phyloP scores from a whole-genome alignment of 805 yeast genomes.

The Cyberlindnera petersonii region DNA sequence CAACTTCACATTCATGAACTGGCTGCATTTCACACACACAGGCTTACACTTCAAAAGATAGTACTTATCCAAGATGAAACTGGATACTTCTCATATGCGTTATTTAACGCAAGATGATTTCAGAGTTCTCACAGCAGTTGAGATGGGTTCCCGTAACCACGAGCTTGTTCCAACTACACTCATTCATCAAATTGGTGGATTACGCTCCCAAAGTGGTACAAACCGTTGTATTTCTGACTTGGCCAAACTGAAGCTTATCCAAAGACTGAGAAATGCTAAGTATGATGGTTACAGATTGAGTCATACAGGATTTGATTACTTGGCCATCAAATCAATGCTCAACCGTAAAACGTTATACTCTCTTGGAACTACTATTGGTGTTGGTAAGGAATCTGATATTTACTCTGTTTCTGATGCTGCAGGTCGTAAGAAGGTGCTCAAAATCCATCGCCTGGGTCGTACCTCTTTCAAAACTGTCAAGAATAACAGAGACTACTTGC shows the following conservation, averaged over 20 bases:
- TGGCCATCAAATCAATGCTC: conserved; percentile 82
- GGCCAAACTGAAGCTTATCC: conserved; percentile 78
- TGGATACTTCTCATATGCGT: conserved; percentile 91
- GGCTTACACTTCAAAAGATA: too few relatives aligned
- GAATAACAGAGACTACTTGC: conserved; percentile 88
- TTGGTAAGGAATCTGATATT: conserved; percentile 96
- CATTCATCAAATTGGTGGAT: conserved; percentile 75
- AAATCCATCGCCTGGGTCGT: conserved; percentile 91
- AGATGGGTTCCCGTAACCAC: conserved; percentile 87
- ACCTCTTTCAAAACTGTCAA: conserved; percentile 90
- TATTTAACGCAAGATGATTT: conserved; percentile 89
- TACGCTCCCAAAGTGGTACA: conserved; percentile 72
- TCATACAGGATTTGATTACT: conserved; percentile 85
- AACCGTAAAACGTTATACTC: conserved; percentile 70
- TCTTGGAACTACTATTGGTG: conserved; percentile 86
- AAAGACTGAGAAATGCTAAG: conserved; percentile 81
- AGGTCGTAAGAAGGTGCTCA: conserved; percentile 70
- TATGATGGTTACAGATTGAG: conserved; percentile 93
- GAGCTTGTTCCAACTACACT: conserved; percentile 89
- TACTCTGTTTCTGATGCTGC: conserved; percentile 69
- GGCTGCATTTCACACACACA: too few relatives aligned
- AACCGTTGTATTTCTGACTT: conserved; percentile 76
- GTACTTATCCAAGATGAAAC: conserved; percentile 56
- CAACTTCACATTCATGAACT: too few relatives aligned
- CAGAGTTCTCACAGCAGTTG: conserved; percentile 83